These are phyloP conservation scores for Stipa capillata DNA, from an alignment of 176 grass and related monocot genomes.

Conservation along the genomic window DNA sequence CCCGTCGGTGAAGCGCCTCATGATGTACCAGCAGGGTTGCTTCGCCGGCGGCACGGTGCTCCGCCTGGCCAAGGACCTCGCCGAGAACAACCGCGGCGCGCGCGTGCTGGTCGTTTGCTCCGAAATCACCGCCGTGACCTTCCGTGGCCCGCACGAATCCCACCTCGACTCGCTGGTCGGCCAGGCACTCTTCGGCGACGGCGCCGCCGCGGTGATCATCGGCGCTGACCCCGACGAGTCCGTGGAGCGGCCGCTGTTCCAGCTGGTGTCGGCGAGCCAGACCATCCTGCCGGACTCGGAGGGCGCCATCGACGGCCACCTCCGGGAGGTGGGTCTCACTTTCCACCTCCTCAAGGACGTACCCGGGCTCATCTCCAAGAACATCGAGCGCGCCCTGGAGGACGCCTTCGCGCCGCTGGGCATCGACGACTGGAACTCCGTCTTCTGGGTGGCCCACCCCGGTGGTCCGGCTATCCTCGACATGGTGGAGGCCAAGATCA, in stretches of 20 bases:
- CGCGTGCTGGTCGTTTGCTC: conserved; percentile 62
- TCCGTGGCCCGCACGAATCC: conserved; percentile 49
- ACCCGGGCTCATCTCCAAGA: conserved; percentile 70
- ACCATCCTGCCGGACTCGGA: conserved; percentile 76
- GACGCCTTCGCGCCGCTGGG: conserved; percentile 57
- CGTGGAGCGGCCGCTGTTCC: conserved; percentile 45
- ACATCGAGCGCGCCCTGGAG: conserved; percentile 54
- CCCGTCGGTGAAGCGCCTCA: conserved; percentile 56
- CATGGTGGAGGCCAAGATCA: conserved; percentile 65
- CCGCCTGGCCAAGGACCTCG: conserved; percentile 74
- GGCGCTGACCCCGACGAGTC: conserved; percentile 54
- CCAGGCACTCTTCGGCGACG: conserved; percentile 74
- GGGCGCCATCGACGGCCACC: conserved; percentile 75
- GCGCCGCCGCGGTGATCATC: conserved; percentile 48
- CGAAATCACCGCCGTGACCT: conserved; percentile 81
- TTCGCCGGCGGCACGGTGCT: conserved; percentile 85
- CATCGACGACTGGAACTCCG: conserved; percentile 63
- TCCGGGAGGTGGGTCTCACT: conserved; percentile 62
- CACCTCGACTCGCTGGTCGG: conserved; percentile 75
- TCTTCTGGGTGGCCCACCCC: conserved; percentile 80
- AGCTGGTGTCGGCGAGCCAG: conserved; percentile 62
- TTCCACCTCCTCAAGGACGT: conserved; percentile 89
- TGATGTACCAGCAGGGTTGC: conserved; percentile 90
- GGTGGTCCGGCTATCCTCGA: conserved; percentile 70
- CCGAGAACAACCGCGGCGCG: conserved; percentile 76